Conservation (phyloP, 192 early-diverging fungal species). For the Powellomyces hirtus region DNA sequence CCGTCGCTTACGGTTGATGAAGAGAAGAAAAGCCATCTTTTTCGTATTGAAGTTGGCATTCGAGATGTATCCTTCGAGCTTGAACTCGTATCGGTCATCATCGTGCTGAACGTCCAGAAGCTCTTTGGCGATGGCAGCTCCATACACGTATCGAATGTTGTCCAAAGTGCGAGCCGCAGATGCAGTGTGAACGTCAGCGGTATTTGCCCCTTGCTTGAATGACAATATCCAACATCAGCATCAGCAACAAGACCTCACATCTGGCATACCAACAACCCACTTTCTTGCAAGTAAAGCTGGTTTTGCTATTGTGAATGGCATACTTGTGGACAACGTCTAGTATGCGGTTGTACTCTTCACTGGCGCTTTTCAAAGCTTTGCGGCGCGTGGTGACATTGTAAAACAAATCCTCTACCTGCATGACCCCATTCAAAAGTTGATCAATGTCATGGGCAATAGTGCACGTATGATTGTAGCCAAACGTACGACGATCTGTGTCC, state of each 20-base stretch:
- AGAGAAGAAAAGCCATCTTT: slow-evolving; percentile 82
- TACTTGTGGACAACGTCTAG: slow-evolving; percentile 89
- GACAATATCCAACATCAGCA: no score
- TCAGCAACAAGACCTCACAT: neutral
- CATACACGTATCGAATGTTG: slow-evolving; percentile 84
- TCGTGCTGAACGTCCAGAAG: slow-evolving; percentile 63
- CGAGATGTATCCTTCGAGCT: slow-evolving; percentile 76
- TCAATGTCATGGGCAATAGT: no score
- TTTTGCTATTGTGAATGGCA: slow-evolving; percentile 83
- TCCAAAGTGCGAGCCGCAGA: slow-evolving; percentile 60
- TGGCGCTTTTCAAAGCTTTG: slow-evolving; percentile 78
- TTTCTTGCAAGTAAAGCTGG: slow-evolving; percentile 90
- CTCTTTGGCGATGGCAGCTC: slow-evolving; percentile 73
- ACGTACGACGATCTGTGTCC: slow-evolving; percentile 88
- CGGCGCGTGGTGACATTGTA: slow-evolving; percentile 86
- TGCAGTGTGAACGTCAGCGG: slow-evolving; percentile 77
- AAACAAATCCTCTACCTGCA: slow-evolving; percentile 95
- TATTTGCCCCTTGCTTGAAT: slow-evolving; percentile 65
- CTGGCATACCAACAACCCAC: no score
- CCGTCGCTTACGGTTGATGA: slow-evolving; percentile 82
- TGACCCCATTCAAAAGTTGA: no score
- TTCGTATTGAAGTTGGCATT: slow-evolving; percentile 88
- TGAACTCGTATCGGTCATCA: slow-evolving; percentile 52
- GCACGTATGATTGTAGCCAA: no score
- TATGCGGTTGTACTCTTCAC: slow-evolving; percentile 89